Conservation (phyloP, 2,329 filamentous ascomycete species). For the Thyridium curvatum region DNA sequence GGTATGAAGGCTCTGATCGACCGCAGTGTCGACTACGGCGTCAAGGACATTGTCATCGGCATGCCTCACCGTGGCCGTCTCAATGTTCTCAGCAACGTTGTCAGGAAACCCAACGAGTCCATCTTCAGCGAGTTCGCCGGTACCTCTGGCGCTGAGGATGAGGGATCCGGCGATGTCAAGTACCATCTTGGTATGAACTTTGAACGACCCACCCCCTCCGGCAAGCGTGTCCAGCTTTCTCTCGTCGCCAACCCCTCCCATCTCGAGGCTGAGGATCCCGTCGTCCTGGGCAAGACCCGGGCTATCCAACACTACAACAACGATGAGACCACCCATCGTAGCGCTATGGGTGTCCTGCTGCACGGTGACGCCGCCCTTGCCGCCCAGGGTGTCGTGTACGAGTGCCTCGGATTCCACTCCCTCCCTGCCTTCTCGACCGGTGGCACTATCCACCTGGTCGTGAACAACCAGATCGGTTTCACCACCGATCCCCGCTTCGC, state of each 20-base stretch:
- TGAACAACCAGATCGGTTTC: slow-evolving; percentile 99
- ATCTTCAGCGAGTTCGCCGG: slow-evolving; percentile 99
- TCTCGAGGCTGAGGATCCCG: slow-evolving; percentile 95
- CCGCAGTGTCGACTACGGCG: slow-evolving; percentile 93
- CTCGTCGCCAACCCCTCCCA: slow-evolving; percentile 98
- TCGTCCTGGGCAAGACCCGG: slow-evolving; percentile 94
- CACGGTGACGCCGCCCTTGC: slow-evolving; percentile 98
- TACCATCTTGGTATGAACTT: slow-evolving; percentile 99
- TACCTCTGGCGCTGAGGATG: slow-evolving; percentile 78
- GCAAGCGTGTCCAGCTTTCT: slow-evolving; percentile 98
- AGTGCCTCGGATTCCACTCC: slow-evolving; percentile 95
- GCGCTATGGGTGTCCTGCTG: slow-evolving; percentile 90
- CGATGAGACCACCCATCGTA: slow-evolving; percentile 81
- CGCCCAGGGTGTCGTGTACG: slow-evolving; percentile 94
- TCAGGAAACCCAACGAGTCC: slow-evolving; percentile 97
- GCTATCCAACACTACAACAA: slow-evolving; percentile 99
- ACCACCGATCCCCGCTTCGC: slow-evolving; percentile 97
- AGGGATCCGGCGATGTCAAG: slow-evolving; percentile 98
- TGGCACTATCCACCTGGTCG: slow-evolving; percentile 92
- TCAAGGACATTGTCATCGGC: slow-evolving; percentile 98
- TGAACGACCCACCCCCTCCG: slow-evolving; percentile 93
- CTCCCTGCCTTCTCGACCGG: slow-evolving; percentile 95
- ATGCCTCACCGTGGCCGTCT: slow-evolving; percentile 99
- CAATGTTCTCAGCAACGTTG: slow-evolving; percentile 96
- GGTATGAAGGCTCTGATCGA: slow-evolving; percentile 99